Percentiles rank a stretch among this genome's conserved stretches.
Conservation (phyloP, 129 eudicot species). For the Dittrichia graveolens region DNA sequence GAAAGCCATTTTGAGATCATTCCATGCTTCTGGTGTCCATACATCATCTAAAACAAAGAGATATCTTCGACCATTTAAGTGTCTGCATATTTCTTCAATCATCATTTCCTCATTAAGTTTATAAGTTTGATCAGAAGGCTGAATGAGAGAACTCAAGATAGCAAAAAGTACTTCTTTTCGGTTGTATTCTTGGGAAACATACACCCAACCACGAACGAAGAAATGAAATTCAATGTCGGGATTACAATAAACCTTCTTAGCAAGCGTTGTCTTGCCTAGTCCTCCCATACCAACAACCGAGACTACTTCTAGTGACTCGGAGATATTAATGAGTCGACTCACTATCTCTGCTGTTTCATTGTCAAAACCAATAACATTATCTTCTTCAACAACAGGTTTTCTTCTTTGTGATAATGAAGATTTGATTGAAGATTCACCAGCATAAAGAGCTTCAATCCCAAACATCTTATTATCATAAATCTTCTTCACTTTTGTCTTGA, state of each 20-base stretch:
- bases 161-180: slow-evolving; percentile 42
- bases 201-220: slow-evolving; percentile 48
- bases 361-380: slow-evolving; percentile 51
- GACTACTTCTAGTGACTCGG: slow-evolving; percentile 45
- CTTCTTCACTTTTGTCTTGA: slow-evolving; percentile 51
- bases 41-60: slow-evolving; percentile 64
- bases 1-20: slow-evolving; percentile 42
- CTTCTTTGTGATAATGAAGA: slow-evolving; percentile 30
- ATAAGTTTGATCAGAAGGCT: slow-evolving; percentile 25
- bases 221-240: slow-evolving; percentile 43
- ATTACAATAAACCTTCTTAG: slow-evolving; percentile 47
- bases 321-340: slow-evolving; percentile 40
- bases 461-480: slow-evolving; percentile 53
- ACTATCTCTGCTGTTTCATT: slow-evolving; percentile 47
- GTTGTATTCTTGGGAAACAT: slow-evolving; percentile 54
- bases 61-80: slow-evolving; percentile 38
- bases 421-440: slow-evolving; percentile 41
- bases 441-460: slow-evolving; percentile 50
- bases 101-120: slow-evolving; percentile 45
- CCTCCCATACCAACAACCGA: slow-evolving; percentile 62
- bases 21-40: slow-evolving; percentile 50
- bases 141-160: slow-evolving; percentile 29
- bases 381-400: slow-evolving; percentile 51
- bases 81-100: slow-evolving; percentile 32
- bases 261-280: slow-evolving; percentile 63